Evolutionary conservation across 2,329 filamentous ascomycete species (phyloP), one percentile per base, ranked within the genome.

Genomic region (Talaromyces sp.): DNA sequence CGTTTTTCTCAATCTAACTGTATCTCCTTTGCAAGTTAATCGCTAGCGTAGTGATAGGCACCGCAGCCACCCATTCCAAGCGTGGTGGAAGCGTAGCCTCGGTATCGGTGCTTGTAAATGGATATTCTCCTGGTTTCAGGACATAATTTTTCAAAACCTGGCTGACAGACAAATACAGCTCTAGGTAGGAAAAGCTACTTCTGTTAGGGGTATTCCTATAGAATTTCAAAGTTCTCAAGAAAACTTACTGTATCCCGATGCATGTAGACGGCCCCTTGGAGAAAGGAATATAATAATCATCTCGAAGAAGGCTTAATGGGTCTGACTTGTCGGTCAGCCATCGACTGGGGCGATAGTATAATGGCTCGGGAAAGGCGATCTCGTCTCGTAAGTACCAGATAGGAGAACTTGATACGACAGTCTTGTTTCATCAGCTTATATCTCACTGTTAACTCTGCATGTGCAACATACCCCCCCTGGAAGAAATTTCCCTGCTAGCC

Each of bases 61-160:
- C 49, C 8, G 57, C 57, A n/a, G 57, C 57, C 51, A 59, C 57
- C 49, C 33, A 59, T 54, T 59, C 57, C 36, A 13, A 15, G 11
- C 57, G 25, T 17, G 57, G 36, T 47, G 58, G 58, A 55, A 59
- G 58, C 39, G 25, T 47, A 22, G 54, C 19, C 17, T 44, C 36
- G 15, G 10, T 28, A 42, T 56, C 33, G n/a, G 25, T 28, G 13
- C 33, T 25, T 33, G 30, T 25, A 27, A n/a, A 22, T 3, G 53
- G 4, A 3, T 25, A 13, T 10, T 39, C 28, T 8, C 13, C 19
- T 19, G 30, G 30, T 25, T 39, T 36, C n/a, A 55, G n/a, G n/a
- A 19, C 3, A 42, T 39, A 58, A 27, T 42, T 53, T 36, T 27
- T 58, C 1, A 58, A n/a, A 27, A 53, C 13, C 27, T 53, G 57